phyloP scores from a whole-genome alignment of 2,329 filamentous ascomycete species.

The Aspergillus novoparasiticus region DNA sequence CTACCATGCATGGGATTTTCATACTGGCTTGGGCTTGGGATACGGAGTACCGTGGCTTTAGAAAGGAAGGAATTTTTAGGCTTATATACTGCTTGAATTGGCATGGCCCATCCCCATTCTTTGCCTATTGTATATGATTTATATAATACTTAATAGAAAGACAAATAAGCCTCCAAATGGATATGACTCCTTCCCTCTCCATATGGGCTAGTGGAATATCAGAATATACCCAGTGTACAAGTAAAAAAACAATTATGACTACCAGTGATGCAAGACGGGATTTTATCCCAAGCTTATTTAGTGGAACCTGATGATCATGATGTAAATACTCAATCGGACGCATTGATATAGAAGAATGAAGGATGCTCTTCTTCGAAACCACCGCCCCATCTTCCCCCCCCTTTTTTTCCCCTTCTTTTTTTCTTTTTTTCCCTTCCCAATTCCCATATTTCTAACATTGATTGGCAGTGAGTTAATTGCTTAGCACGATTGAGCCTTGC shows the following conservation, averaged over 20 bases:
- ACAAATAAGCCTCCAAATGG: too few species aligned
- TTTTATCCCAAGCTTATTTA: not conserved
- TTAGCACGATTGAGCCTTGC: not conserved
- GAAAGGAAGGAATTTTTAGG: not conserved
- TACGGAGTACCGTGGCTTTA: not conserved
- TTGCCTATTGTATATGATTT: too few species aligned
- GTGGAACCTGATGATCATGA: conserved; percentile 16
- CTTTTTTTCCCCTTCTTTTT: not conserved
- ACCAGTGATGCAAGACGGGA: not conserved
- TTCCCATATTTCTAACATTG: not conserved
- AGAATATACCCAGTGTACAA: too few species aligned
- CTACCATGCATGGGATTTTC: not conserved
- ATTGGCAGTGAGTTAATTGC: not conserved
- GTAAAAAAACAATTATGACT: not conserved
- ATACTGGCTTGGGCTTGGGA: not conserved
- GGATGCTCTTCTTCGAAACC: not conserved
- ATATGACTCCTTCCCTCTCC: too few species aligned
- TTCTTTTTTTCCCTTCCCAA: not conserved
- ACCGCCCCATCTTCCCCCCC: too few species aligned
- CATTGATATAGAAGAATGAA: not conserved
- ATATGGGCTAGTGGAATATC: too few species aligned
- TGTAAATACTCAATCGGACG: conserved; percentile 6
- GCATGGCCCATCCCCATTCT: too few species aligned
- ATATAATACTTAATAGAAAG: too few species aligned
- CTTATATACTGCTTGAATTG: not conserved